phyloP scores from a whole-genome alignment of 2,329 filamentous ascomycete species.

The Sporothrix pallida region DNA sequence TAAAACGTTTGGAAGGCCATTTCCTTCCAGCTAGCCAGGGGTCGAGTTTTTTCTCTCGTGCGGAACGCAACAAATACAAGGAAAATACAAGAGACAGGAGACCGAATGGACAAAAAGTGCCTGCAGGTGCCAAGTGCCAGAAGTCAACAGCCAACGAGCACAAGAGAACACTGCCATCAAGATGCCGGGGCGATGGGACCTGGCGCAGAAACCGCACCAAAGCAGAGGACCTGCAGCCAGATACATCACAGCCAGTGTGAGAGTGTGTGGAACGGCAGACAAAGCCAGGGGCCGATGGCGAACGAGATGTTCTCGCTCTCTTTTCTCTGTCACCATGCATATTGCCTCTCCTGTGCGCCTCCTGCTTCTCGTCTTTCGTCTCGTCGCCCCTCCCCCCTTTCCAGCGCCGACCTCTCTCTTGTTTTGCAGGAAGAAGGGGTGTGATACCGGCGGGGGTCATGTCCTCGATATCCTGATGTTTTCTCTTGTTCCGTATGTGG shows the following conservation, averaged over 20 bases:
- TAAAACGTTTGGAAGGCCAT: constrained; percentile 32
- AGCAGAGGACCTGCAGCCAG: neutral
- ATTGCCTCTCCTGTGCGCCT: neutral
- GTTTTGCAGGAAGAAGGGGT: neutral
- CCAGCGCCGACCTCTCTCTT: neutral
- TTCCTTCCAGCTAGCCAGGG: constrained; percentile 26
- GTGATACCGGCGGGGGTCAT: neutral
- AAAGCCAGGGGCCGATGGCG: neutral
- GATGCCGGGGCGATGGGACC: neutral
- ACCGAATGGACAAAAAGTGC: neutral
- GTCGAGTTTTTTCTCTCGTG: constrained; percentile 5
- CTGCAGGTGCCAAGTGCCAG: neutral
- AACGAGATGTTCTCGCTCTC: neutral
- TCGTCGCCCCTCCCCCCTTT: constrained; percentile 4
- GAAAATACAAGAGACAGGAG: constrained; percentile 12
- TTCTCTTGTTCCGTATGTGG: neutral
- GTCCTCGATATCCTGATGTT: neutral
- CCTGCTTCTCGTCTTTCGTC: constrained; percentile 3
- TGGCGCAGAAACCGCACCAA: constrained; percentile 11
- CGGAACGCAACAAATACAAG: constrained; percentile 6
- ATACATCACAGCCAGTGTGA: neutral
- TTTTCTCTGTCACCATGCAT: neutral
- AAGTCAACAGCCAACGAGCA: constrained; percentile 3
- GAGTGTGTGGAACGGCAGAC: neutral
- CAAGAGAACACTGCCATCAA: neutral